Evolutionary conservation across 257 asterid genomes (phyloP), one percentile per base, ranked within the genome.

Genomic region (Solanum chiquidenum): DNA sequence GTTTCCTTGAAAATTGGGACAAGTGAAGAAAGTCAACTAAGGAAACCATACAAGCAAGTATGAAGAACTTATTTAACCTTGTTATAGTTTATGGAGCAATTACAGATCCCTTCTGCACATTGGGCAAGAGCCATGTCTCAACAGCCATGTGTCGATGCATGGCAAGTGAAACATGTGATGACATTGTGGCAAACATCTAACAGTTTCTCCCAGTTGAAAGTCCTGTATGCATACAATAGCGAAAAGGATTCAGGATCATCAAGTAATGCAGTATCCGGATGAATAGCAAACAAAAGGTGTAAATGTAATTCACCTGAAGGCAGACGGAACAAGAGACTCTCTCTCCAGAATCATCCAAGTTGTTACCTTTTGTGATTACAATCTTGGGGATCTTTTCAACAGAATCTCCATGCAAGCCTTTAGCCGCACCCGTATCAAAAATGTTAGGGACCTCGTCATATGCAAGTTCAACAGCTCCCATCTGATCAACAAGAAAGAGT

Each of bases 101-200:
- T 93, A 96, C 90, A 96, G 96, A 88, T 95, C 99, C 93, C 99
- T 93, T 92, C 99, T 91, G 92, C 99, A 96, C 94, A 96, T 83
- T 83, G 99, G 99, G 92, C 99, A 96, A 66, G 99, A 96, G 86
- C 98, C 98, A n/a, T 96, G 99, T 90, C 97, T 94, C 89, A 95
- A 94, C 90, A 96, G 91, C 99, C 99, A 96, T 74, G 96, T 94
- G 87, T 96, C 99, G 3, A 96, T 96, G 92, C 99, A 95, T 82
- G 99, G 98, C 58, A 94, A 90, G 89, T 96, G 99, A 91, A 94
- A 96, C 97, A 95, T 92, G 93, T 95, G 99, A 86, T 96, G 94
- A 69, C 99, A 96, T 44, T 92, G 94, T 33, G 98, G 99, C 91
- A 96, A 89, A 88, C 98, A 90, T 89, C 99, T 93, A 37, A 94